phyloP scores from a whole-genome alignment of 2,329 filamentous ascomycete species.

The Phialophora verrucosa region DNA sequence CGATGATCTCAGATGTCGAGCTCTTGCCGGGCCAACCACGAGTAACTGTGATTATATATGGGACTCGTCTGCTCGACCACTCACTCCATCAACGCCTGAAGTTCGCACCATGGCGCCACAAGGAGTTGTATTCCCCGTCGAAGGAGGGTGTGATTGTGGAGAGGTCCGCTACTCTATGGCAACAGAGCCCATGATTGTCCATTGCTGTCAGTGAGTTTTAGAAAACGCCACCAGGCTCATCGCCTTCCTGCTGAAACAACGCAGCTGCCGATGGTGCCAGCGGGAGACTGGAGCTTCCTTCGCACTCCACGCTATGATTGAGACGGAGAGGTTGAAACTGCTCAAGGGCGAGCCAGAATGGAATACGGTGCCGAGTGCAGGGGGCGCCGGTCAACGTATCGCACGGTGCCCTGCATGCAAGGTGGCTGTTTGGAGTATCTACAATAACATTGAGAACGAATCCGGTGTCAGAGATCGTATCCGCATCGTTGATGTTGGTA shows the following conservation, averaged over 20 bases:
- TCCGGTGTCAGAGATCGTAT: constrained; percentile 35
- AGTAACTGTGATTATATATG: neutral
- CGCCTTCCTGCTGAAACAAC: constrained; percentile 16
- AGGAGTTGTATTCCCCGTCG: constrained; percentile 22
- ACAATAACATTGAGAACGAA: constrained; percentile 42
- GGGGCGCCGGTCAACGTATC: constrained; percentile 51
- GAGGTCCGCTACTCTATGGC: constrained; percentile 29
- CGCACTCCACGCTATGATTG: constrained; percentile 34
- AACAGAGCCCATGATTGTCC: constrained; percentile 32
- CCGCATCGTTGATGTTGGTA: constrained; percentile 53
- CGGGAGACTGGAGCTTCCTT: constrained; percentile 35
- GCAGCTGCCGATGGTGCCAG: constrained; percentile 37
- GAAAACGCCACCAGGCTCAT: constrained; percentile 1
- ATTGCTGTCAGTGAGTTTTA: constrained; percentile 35
- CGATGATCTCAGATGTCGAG: neutral
- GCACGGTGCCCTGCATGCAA: constrained; percentile 53
- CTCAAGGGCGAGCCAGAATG: constrained; percentile 39
- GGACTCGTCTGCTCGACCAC: neutral
- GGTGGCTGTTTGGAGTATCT: constrained; percentile 52
- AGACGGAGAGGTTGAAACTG: constrained; percentile 44
- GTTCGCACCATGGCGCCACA: constrained; percentile 26
- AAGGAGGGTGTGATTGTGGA: constrained; percentile 34
- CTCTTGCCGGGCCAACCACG: constrained; percentile 8
- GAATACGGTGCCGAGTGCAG: constrained; percentile 48
- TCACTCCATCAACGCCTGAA: neutral